Evolutionary conservation across 495 filamentous ascomycete genomes (phyloP).

Genomic region (Neurospora discreta): DNA sequence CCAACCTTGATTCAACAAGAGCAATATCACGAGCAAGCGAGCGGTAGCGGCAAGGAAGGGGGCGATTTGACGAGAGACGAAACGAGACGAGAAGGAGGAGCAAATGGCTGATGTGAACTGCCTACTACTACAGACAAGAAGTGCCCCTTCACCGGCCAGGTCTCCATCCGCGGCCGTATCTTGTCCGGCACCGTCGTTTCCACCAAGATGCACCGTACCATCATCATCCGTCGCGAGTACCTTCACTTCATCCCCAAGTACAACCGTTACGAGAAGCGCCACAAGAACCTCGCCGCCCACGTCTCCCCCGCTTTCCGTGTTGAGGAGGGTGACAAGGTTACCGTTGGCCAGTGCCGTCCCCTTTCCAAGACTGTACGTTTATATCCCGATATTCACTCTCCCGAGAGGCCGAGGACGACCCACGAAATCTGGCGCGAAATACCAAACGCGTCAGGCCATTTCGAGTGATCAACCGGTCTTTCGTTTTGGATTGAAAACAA

Average conservation of each 20-base stretch:
- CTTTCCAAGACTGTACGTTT: slow-evolving; percentile 92
- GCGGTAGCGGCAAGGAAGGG: neutral
- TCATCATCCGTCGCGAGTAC: slow-evolving; percentile 99
- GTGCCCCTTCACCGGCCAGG: slow-evolving; percentile 96
- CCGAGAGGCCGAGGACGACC: neutral
- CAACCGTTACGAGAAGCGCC: slow-evolving; percentile 97
- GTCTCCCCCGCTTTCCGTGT: slow-evolving; percentile 99
- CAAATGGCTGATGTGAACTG: neutral
- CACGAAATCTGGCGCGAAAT: neutral
- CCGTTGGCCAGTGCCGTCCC: slow-evolving; percentile 97
- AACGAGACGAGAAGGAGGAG: neutral
- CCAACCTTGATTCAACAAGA: neutral
- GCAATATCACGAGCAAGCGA: neutral
- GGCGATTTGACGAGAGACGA: neutral
- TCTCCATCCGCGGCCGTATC: slow-evolving; percentile 99
- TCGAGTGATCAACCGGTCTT: neutral
- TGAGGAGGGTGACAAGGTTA: slow-evolving; percentile 97
- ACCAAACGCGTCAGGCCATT: neutral
- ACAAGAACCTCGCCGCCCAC: slow-evolving; percentile 99
- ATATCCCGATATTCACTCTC: neutral
- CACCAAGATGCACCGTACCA: slow-evolving; percentile 99
- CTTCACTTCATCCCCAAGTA: slow-evolving; percentile 99
- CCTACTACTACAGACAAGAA: slow-evolving; percentile 75
- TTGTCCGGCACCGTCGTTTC: slow-evolving; percentile 96
- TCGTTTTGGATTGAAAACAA: too few relatives aligned